Evolutionary conservation across 805 yeast genomes (phyloP).

Genomic region (Candida coquimbonensis): DNA sequence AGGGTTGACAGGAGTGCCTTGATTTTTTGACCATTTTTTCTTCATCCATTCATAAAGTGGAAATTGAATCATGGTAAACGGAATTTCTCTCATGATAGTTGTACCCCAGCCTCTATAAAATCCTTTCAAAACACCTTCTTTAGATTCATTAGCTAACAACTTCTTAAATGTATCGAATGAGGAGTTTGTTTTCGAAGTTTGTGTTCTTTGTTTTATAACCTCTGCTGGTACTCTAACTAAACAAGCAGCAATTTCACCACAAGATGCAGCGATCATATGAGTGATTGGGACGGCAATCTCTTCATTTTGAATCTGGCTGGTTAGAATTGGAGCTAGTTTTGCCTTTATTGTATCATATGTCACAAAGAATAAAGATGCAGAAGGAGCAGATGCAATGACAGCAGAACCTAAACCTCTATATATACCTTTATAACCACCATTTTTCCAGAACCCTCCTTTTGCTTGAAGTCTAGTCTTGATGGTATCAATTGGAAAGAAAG

Average conservation of each 20-base stretch:
- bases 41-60: conserved; percentile 88
- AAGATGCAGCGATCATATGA: conserved; percentile 84
- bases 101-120: conserved; percentile 90
- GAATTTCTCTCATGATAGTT: conserved; percentile 91
- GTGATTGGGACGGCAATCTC: conserved; percentile 32
- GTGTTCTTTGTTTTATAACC: conserved; percentile 92
- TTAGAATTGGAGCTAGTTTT: conserved; percentile 32
- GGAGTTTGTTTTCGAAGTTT: conserved; percentile 58
- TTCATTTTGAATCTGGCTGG: conserved; percentile 21
- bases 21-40: conserved; percentile 41
- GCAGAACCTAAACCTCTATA: conserved; percentile 92
- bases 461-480: conserved; percentile 93
- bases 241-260: conserved; percentile 93
- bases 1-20: conserved; percentile 43
- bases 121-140: conserved; percentile 69
- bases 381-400: conserved; percentile 91
- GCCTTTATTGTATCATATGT: conserved; percentile 76
- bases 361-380: conserved; percentile 69
- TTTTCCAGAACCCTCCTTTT: conserved; percentile 82
- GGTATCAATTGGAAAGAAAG: conserved; percentile 95
- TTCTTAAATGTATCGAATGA: conserved; percentile 64
- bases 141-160: conserved; percentile 49
- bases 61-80: conserved; percentile 93
- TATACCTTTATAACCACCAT: conserved; percentile 91
- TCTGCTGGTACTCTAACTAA: conserved; percentile 94